A percentile compares a stretch with the other conserved stretches of the same genome.
Evolutionary conservation across 768 basidiomycete species (phyloP).

Genomic region (Termitomyces sp.): DNA sequence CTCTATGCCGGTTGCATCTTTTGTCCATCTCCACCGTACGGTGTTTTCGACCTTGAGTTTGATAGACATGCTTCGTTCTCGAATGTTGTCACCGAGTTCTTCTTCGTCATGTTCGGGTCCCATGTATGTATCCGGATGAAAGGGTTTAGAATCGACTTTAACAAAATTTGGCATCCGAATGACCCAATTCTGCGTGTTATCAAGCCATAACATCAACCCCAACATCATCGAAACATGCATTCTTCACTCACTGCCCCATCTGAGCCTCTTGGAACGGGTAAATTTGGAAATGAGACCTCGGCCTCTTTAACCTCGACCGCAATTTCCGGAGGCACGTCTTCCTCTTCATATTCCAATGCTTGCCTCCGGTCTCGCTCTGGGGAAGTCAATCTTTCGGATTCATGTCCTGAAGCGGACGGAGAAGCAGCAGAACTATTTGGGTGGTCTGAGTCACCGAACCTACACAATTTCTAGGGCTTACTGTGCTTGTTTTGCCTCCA

Average conservation of each 20-base stretch:
- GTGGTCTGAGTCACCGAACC: not conserved
- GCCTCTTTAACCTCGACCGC: conserved; percentile 62
- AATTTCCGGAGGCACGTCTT: conserved; percentile 59
- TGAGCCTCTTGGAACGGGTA: conserved; percentile 75
- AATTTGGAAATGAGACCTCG: conserved; percentile 79
- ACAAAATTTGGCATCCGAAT: conserved; percentile 94
- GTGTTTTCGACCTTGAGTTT: conserved; percentile 93
- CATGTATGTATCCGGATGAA: conserved; percentile 81
- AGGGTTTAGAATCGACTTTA: conserved; percentile 85
- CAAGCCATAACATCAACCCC: not conserved
- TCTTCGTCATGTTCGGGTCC: conserved; percentile 81
- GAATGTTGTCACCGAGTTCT: conserved; percentile 56
- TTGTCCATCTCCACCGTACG: conserved; percentile 92
- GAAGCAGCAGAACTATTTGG: conserved; percentile 30
- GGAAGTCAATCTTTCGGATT: conserved; percentile 66
- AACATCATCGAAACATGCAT: not conserved
- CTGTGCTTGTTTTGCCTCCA: conserved; percentile 48
- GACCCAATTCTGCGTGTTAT: conserved; percentile 70
- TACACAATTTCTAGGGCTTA: conserved; percentile 22
- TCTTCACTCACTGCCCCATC: conserved; percentile 72
- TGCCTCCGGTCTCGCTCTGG: conserved; percentile 60
- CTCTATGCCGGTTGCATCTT: conserved; percentile 68
- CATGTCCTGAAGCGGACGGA: conserved; percentile 48
- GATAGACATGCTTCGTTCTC: conserved; percentile 80
- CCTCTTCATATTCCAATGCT: conserved; percentile 80